phyloP scores from a whole-genome alignment of 371 early-diverging fungal genomes.

The Vairimorpha ceranae region DNA sequence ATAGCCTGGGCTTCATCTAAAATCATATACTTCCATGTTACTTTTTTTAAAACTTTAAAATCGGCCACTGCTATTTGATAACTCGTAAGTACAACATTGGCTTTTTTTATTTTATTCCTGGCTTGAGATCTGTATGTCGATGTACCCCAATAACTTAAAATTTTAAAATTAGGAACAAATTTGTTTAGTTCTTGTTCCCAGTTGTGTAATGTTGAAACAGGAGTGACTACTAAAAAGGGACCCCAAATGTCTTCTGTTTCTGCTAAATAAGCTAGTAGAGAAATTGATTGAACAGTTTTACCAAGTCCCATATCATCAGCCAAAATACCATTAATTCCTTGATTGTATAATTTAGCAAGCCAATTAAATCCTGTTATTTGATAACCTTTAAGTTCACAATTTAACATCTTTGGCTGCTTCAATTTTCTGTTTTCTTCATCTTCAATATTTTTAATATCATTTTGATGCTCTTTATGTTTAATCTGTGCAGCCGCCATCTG shows the following conservation, averaged over 20 bases:
- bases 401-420: conserved; percentile 73
- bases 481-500: background rate
- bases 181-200: conserved; percentile 83
- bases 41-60: conserved; percentile 72
- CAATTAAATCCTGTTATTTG: conserved; percentile 96
- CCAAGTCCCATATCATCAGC: conserved; percentile 95
- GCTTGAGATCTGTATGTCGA: conserved; percentile 74
- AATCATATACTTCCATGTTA: conserved; percentile 94
- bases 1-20: conserved; percentile 94
- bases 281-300: conserved; percentile 89
- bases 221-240: conserved; percentile 85
- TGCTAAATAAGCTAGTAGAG: conserved; percentile 75
- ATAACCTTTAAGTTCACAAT: conserved; percentile 75
- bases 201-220: conserved; percentile 86
- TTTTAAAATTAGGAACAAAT: conserved; percentile 71
- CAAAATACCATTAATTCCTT: conserved; percentile 88
- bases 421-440: conserved; percentile 25
- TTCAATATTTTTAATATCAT: background rate
- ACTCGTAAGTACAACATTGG: conserved; percentile 76
- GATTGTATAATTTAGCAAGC: conserved; percentile 85
- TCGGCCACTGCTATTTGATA: conserved; percentile 83
- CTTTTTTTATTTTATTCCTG: conserved; percentile 64
- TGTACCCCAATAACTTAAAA: conserved; percentile 82
- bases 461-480: background rate
- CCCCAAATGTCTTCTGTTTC: conserved; percentile 77